These are phyloP conservation scores for Podaxis rugospora DNA, from an alignment of 768 basidiomycete species.

Conservation along the genomic window DNA sequence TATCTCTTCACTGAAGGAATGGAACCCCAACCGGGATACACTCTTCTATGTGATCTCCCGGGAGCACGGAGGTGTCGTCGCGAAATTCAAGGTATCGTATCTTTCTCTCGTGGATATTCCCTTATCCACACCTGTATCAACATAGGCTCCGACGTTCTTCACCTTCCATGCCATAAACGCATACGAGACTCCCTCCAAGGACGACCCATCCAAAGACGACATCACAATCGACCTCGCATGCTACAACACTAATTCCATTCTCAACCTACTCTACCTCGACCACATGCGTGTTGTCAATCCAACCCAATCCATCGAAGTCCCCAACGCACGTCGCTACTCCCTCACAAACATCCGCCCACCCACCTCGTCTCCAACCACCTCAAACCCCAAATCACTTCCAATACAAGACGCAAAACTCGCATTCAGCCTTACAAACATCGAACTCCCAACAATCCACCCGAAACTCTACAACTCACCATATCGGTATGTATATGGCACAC, in stretches of 20 bases:
- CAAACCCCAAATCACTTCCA: not conserved
- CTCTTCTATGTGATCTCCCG: constrained; percentile 5
- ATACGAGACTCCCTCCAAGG: not conserved
- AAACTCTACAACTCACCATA: not conserved
- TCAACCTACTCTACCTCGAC: constrained; percentile 5
- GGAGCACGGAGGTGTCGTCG: not conserved
- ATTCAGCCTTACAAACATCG: not conserved
- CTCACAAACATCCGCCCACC: not conserved
- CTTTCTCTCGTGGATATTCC: not conserved
- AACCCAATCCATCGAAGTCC: not conserved
- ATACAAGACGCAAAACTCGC: not conserved
- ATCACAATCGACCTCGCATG: constrained; percentile 5
- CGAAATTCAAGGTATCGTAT: not conserved
- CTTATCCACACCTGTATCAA: not conserved
- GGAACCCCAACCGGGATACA: not conserved
- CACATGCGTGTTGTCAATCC: not conserved
- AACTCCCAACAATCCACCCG: constrained; percentile 5
- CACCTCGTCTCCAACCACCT: not conserved
- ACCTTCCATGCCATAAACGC: constrained; percentile 5
- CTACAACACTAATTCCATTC: constrained; percentile 1
- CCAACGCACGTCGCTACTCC: not conserved
- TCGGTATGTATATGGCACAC: constrained; percentile 1
- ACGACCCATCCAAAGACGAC: not conserved
- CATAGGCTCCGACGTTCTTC: not conserved
- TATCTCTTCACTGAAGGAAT: not conserved